Base-by-base conservation (phyloP, 345 rosid genomes). In the Brassica rapa region DNA sequence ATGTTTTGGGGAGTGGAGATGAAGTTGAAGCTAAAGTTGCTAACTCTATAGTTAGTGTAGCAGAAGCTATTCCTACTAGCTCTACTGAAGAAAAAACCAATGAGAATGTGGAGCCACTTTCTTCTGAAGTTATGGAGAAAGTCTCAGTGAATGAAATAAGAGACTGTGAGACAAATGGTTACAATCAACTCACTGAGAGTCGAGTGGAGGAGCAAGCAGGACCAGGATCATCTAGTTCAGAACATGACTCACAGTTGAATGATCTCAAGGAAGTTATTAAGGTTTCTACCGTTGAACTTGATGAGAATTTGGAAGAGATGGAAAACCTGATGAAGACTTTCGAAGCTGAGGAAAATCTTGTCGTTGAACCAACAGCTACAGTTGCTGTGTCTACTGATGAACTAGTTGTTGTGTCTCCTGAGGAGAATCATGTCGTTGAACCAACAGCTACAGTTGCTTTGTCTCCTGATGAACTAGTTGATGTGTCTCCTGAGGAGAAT, bases 231-330 rank as follows among this genome's bases (percentile, higher is more conserved):
- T 68, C 77, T 77, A 60, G 80, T 70, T 62, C 79, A 3, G 76
- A 70, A 59, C 21, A 77, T 19, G 82, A 24, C 71, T 76, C 65
- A 1, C 67, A 49, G 80, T 49, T 29, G 11, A 0, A 59, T 74
- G 72, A 37, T 70, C 68, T 76, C 49, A 61, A 65, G 77, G 82
- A 83, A 80, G 73, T 75, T 63, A 49, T 14, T 9, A 14, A 72
- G 53, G 79, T 77, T 41, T 66, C 72, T 29, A 59, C 76, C 67
- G 46, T 46, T 67, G 68, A 64, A 65, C 60, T 23, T 29, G 80
- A 76, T 49, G 73, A 75, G 1, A 70, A 29, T 33, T 53, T 57
- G 51, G 82, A 73, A 46, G 74, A 37, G 37, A 65, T 7, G 39
- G 15, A 46, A 30, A 62, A 51, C 51, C 30, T 29, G 5, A 53